Evolutionary conservation across 2,329 filamentous ascomycete genomes (phyloP).

Genomic region (Exophiala dermatitidis): DNA sequence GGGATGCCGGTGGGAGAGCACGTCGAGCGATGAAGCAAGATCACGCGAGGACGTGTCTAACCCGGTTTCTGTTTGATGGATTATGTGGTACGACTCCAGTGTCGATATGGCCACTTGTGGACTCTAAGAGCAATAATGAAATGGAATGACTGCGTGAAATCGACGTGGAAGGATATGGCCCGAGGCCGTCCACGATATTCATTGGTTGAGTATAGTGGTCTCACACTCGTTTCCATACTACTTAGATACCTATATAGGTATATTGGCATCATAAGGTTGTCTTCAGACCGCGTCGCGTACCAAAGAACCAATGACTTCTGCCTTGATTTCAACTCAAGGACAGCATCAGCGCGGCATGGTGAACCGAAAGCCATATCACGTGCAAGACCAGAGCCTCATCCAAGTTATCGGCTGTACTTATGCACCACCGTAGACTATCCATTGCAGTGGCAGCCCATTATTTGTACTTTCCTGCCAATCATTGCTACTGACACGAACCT

Average conservation of each 20-base stretch:
- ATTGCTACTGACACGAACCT: too few relatives aligned
- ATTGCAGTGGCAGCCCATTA: too few relatives aligned
- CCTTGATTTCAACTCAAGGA: too few relatives aligned
- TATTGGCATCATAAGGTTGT: not conserved
- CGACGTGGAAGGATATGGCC: not conserved
- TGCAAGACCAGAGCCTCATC: not conserved
- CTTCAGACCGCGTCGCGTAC: not conserved
- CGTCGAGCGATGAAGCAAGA: slow-evolving; percentile 10
- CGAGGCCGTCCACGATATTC: not conserved
- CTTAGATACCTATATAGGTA: not conserved
- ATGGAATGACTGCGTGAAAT: too few relatives aligned
- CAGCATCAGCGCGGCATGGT: too few relatives aligned
- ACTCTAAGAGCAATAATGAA: too few relatives aligned
- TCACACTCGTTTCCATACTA: not conserved
- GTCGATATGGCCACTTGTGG: not conserved
- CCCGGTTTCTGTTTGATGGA: not conserved
- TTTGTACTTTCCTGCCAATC: too few relatives aligned
- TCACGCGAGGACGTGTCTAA: not conserved
- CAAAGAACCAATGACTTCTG: too few relatives aligned
- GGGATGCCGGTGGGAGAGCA: slow-evolving; percentile 17
- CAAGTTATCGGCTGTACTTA: too few relatives aligned
- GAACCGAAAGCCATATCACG: not conserved
- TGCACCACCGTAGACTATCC: not conserved
- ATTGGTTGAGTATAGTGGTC: not conserved
- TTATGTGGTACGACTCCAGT: not conserved